Evolutionary conservation across 2,329 filamentous ascomycete genomes (phyloP).

Genomic region (Aspergillus ruber): DNA sequence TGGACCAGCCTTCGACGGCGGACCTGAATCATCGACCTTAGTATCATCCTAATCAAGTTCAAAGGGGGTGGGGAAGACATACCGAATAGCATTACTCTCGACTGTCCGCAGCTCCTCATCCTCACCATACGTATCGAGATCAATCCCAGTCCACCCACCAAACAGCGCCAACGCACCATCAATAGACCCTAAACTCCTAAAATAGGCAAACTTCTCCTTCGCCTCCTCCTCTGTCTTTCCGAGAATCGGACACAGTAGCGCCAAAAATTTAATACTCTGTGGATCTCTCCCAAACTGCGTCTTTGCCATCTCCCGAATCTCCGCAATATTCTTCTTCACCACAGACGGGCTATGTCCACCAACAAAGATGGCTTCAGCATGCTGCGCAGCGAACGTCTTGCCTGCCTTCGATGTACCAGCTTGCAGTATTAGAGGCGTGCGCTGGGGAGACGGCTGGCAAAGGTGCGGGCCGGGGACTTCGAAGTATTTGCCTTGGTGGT

Average conservation of each 20-base stretch:
- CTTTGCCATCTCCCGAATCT: conserved; percentile 54
- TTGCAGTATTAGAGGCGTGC: conserved; percentile 63
- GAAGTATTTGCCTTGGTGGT: conserved; percentile 61
- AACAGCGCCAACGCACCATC: conserved; percentile 66
- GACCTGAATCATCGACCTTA: too few relatives aligned
- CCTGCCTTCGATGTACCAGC: conserved; percentile 62
- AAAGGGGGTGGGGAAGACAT: too few relatives aligned
- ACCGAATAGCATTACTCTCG: conserved; percentile 55
- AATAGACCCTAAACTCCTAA: conserved; percentile 54
- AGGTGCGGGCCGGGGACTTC: conserved; percentile 60
- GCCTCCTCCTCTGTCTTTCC: conserved; percentile 62
- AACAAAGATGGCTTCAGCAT: conserved; percentile 66
- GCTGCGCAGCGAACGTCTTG: conserved; percentile 60
- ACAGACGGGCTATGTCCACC: conserved; percentile 58
- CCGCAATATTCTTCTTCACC: conserved; percentile 56
- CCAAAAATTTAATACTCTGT: conserved; percentile 59
- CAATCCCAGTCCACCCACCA: conserved; percentile 67
- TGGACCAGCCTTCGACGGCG: conserved; percentile 46
- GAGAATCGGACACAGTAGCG: conserved; percentile 59
- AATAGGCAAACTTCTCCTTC: conserved; percentile 56
- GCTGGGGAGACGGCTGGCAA: conserved; percentile 59
- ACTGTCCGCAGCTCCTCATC: conserved; percentile 58
- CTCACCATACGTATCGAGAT: conserved; percentile 54
- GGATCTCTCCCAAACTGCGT: conserved; percentile 52
- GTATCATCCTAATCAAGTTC: too few relatives aligned